Percentiles rank a stretch among this genome's conserved stretches.
These are phyloP conservation scores for Singerocomus inundabilis DNA, from an alignment of 1,284 basidiomycete genomes.

Conservation along the genomic window DNA sequence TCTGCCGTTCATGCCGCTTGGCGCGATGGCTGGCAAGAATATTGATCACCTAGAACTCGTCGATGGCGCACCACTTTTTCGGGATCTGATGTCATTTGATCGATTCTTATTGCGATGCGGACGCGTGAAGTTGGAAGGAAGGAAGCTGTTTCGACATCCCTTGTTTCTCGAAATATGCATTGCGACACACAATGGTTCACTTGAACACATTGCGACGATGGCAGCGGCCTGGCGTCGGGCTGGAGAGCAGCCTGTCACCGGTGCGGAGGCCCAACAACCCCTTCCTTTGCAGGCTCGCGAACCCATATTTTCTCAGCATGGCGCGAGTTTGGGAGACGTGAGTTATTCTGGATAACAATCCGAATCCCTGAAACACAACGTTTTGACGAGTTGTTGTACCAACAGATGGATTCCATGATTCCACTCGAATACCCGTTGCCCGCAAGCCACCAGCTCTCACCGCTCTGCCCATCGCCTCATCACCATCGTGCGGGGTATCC, in stretches of 20 bases:
- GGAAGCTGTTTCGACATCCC: constrained; percentile 40
- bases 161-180: constrained; percentile 44
- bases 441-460: constrained; percentile 10
- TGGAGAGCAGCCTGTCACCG: neutral
- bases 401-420: constrained; percentile 15
- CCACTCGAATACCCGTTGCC: constrained; percentile 14
- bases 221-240: constrained; percentile 14
- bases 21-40: constrained; percentile 16
- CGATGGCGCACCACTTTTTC: constrained; percentile 39
- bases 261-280: neutral
- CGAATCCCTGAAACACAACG: no score
- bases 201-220: constrained; percentile 27
- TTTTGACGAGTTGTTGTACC: neutral
- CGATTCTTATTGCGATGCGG: constrained; percentile 47
- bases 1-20: constrained; percentile 52
- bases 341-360: no score
- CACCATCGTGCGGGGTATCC: constrained; percentile 14
- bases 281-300: neutral
- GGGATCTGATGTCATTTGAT: constrained; percentile 39
- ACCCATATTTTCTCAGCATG: constrained; percentile 1
- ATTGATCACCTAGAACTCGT: constrained; percentile 28
- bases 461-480: constrained; percentile 4
- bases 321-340: constrained; percentile 9
- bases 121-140: constrained; percentile 38
- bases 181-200: constrained; percentile 29